Base-by-base conservation (phyloP, 148 eudicot species). In the Chenopodium formosanum region DNA sequence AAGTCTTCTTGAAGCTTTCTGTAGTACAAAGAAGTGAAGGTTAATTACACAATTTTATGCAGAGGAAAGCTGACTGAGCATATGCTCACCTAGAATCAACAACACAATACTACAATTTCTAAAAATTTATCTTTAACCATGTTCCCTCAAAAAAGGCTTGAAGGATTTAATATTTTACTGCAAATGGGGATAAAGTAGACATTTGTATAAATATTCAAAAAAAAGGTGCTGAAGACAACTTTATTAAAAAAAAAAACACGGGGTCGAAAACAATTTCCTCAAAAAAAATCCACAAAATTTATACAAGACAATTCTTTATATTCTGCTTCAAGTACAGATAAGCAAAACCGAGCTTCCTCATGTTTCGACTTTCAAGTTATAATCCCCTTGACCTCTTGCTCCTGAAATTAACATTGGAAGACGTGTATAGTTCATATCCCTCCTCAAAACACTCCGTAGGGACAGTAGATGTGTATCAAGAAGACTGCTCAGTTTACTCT, bases 1-100 rank as follows among this genome's bases (percentile, higher is more conserved):
- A 94, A 89, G 86, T 94, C 94, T 74, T 96, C 99, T 84, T 96
- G 99, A 79, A 96, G 99, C 90, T 92, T 90, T 87, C 99, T 95
- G 92, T 34, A 83, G 53, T 47, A 53, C 34, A 47, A 52, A 71
- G 27, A 48, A 32, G 23, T n/a, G 16, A 67, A 17, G n/a, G n/a
- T 56, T 56, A 65, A 23, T 64, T 13, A 16, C 71, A 63, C 64
- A 46, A 5, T 27, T 23, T 44, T 22, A 17, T 17, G 27, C 32
- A 19, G 7, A 65, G 62, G 23, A 74, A 16, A 70, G 47, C 62
- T 11, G 58, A 56, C 10, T 37, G 9, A 29, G 4, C 16, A 6
- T 62, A 14, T 22, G 58, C 40, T 47, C 13, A 65, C 79, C 40
- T 62, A 13, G n/a, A 32, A 67, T 47, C 62, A 60, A 19, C 4